Conservation (phyloP, 495 filamentous ascomycete species). For the Penicillium antarcticum region DNA sequence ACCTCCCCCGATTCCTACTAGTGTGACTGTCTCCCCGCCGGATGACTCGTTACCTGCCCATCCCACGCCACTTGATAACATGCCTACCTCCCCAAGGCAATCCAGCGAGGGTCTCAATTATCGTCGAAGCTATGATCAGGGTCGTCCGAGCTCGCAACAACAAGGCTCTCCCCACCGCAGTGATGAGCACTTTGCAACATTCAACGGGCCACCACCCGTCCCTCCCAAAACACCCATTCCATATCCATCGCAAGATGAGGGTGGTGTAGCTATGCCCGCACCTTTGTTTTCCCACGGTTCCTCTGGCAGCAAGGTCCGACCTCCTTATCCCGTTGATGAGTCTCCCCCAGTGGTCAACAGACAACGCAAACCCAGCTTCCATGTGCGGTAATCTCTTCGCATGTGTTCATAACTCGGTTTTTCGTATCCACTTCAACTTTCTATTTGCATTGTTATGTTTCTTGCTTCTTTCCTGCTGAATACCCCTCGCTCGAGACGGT, state of each 20-base stretch:
- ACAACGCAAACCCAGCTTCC: slow-evolving; percentile 80
- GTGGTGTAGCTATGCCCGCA: slow-evolving; percentile 34
- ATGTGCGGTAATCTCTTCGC: slow-evolving; percentile 42
- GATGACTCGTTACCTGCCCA: slow-evolving; percentile 33
- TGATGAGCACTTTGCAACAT: slow-evolving; percentile 36
- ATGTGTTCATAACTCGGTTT: slow-evolving; percentile 2
- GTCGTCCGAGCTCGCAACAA: slow-evolving; percentile 33
- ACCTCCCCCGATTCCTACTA: slow-evolving; percentile 27
- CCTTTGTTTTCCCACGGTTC: slow-evolving; percentile 21
- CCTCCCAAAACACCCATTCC: slow-evolving; percentile 83
- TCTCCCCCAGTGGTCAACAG: slow-evolving; percentile 79
- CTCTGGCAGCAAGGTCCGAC: slow-evolving; percentile 30
- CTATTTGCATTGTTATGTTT: slow-evolving; percentile 4
- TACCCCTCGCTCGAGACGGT: slow-evolving; percentile 26
- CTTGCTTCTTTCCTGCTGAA: slow-evolving; percentile 19
- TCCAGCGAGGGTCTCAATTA: slow-evolving; percentile 35
- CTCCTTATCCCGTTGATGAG: slow-evolving; percentile 83
- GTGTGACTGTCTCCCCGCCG: slow-evolving; percentile 23
- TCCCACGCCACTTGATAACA: slow-evolving; percentile 31
- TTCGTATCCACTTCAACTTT: not conserved
- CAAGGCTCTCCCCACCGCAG: slow-evolving; percentile 44
- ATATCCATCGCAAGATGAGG: slow-evolving; percentile 37
- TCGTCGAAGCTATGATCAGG: slow-evolving; percentile 34
- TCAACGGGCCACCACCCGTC: slow-evolving; percentile 65
- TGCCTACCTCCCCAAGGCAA: slow-evolving; percentile 27